Evolutionary conservation across 2,329 filamentous ascomycete genomes (phyloP).

Genomic region (Dactylellina parvicollis): DNA sequence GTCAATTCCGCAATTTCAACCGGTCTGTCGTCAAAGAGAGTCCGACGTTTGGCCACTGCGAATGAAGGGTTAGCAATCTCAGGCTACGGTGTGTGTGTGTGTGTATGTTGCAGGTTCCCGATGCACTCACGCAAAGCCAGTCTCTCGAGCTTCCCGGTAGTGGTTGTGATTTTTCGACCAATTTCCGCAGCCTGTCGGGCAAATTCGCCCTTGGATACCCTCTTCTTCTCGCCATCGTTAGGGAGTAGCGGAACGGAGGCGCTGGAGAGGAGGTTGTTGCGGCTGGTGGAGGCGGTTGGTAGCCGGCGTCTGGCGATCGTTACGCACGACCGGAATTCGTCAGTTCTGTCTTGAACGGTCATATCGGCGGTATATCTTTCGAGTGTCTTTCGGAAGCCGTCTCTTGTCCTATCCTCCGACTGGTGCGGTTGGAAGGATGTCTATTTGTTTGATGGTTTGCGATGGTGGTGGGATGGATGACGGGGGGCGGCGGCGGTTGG

Average conservation of each 20-base stretch:
- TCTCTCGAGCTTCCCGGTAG: conserved; percentile 94
- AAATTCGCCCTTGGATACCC: conserved; percentile 83
- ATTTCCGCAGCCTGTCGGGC: conserved; percentile 91
- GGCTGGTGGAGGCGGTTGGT: conserved; percentile 77
- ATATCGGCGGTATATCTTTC: conserved; percentile 69
- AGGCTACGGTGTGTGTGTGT: neutral
- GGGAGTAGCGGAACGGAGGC: conserved; percentile 75
- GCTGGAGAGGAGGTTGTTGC: conserved; percentile 83
- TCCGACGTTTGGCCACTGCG: conserved; percentile 90
- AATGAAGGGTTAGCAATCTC: conserved; percentile 27
- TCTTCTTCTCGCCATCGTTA: conserved; percentile 66
- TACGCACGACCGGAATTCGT: conserved; percentile 87
- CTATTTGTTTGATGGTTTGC: conserved; percentile 3
- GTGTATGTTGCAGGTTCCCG: conserved; percentile 3
- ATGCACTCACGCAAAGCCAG: conserved; percentile 76
- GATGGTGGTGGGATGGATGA: neutral
- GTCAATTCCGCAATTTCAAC: conserved; percentile 97
- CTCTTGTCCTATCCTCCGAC: conserved; percentile 84
- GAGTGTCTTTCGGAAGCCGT: conserved; percentile 92
- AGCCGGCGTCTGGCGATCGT: conserved; percentile 73
- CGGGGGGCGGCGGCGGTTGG: conserved; percentile 9
- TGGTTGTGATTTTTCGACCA: conserved; percentile 86
- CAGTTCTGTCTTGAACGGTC: conserved; percentile 95
- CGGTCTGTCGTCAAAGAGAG: conserved; percentile 94
- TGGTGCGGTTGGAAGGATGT: conserved; percentile 62